These are phyloP conservation scores for Inga oerstediana DNA, from an alignment of 306 rosid species.

Conservation along the genomic window DNA sequence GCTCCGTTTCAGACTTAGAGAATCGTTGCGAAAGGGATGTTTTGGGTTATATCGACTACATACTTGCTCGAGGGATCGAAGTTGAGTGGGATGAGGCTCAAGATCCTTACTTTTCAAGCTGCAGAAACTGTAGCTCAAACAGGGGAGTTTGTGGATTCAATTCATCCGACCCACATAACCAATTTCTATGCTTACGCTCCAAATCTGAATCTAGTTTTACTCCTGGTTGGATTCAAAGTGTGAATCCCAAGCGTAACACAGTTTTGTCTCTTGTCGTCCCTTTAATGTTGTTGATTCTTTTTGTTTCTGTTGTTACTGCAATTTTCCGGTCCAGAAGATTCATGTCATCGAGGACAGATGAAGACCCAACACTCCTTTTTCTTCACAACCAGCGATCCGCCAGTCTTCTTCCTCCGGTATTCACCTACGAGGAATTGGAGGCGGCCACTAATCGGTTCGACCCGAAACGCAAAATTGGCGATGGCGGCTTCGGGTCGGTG, in stretches of 20 bases:
- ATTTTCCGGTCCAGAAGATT: conserved; percentile 50
- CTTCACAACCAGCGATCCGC: conserved; percentile 78
- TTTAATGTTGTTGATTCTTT: conserved; percentile 46
- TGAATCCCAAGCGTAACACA: conserved; percentile 41
- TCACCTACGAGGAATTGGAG: conserved; percentile 78
- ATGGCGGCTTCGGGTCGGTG: conserved; percentile 95
- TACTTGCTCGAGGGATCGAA: conserved; percentile 54
- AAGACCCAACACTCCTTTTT: conserved; percentile 71
- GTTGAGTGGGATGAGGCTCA: conserved; percentile 74
- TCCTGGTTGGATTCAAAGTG: conserved; percentile 53
- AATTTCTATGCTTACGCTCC: conserved; percentile 60
- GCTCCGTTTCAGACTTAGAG: conserved; percentile 36
- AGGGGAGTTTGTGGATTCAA: conserved; percentile 80
- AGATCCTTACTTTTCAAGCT: conserved; percentile 63
- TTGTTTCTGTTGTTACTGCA: conserved; percentile 23
- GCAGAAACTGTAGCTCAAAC: conserved; percentile 49
- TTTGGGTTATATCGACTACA: conserved; percentile 52
- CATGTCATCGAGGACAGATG: conserved; percentile 42
- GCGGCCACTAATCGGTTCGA: conserved; percentile 75
- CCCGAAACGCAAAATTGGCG: conserved; percentile 84
- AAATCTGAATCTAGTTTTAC: conserved; percentile 36
- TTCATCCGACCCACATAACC: conserved; percentile 52
- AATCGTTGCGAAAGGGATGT: conserved; percentile 67
- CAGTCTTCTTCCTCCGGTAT: conserved; percentile 77
- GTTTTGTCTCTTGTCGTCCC: conserved; percentile 44